Evolutionary conservation across 2,329 filamentous ascomycete species (phyloP), one percentile per base, ranked within the genome.

Genomic region (Aotearoamyces nothofagi): DNA sequence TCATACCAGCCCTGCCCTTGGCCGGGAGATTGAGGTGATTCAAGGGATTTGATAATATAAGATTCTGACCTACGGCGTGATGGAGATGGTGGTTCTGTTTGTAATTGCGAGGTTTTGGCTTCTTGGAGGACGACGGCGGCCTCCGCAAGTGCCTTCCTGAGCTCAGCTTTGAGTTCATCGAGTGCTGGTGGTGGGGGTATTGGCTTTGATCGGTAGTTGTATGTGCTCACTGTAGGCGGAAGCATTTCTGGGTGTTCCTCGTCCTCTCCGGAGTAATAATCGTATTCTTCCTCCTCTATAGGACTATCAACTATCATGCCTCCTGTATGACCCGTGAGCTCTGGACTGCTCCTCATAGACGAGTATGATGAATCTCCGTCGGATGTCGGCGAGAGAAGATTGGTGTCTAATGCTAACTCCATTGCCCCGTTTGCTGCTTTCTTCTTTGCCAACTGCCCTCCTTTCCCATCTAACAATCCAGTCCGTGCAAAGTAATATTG

Each of bases 401-500:
- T 50, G 9, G 53, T 52, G 35, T 63, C 66, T 24, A 75, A 48
- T 19, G 57, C 55, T 22, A 76, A 50, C 39, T 76, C 70, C 24
- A 76, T 52, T 1, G 67, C 69, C 61, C 10, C 57, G 32, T 46
- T 61, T 68, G 36, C 62, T 62, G 40, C 73, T 46, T 68, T 75
- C 50, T 77, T 78, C 44, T 78, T 78, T 13, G 80, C 77, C 34
- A 92, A 58, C 51, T 92, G 79, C 30, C 73, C 90, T 19, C 86
- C 87, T 51, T 94, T 94, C 32, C 87, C 84, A 47, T 98, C 90
- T 28, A 98, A 58, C 38, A 98, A 57, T 5, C 90, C 90, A 1
- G 90, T 98, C 34, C 90, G 68, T 19, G 90, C 87, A 58, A 98
- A 98, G 56, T 96, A 98, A 57, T 96, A 93, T 54, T 98, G 90